These are phyloP conservation scores for Ophiostoma angusticollis DNA, from an alignment of 2,329 filamentous ascomycete species.

Conservation along the genomic window DNA sequence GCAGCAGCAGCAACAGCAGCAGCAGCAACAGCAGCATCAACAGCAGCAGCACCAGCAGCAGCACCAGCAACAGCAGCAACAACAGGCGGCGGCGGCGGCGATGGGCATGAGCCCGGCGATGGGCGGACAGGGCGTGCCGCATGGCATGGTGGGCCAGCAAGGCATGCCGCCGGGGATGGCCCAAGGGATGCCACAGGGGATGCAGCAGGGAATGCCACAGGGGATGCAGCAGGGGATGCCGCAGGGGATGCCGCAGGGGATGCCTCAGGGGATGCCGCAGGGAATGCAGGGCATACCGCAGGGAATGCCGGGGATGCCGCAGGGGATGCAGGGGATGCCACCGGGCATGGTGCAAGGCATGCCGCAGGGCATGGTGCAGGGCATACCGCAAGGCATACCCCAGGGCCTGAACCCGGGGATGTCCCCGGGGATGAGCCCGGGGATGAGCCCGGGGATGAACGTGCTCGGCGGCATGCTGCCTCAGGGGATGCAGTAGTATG, in stretches of 20 bases:
- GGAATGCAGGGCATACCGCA: conserved; percentile 9
- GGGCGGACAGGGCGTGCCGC: not conserved
- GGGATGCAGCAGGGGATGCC: conserved; percentile 4
- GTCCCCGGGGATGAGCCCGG: conserved; percentile 30
- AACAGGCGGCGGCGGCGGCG: conserved; percentile 10
- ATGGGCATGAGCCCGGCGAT: conserved; percentile 15
- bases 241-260: conserved; percentile 6
- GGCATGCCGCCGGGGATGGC: conserved; percentile 5
- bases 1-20: conserved; percentile 12
- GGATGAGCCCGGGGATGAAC: conserved; percentile 35
- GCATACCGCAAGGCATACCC: too few relatives aligned
- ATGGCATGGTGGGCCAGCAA: too few relatives aligned
- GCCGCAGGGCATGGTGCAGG: conserved; percentile 6
- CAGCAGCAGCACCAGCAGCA: conserved; percentile 24
- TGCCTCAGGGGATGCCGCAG: conserved; percentile 10
- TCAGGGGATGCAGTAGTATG: conserved; percentile 24
- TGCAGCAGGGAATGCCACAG: conserved; percentile 6
- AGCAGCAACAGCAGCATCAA: conserved; percentile 13
- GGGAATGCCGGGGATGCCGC: conserved; percentile 3
- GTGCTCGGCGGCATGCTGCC: too few relatives aligned
- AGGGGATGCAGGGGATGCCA: conserved; percentile 7
- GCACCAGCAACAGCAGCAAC: conserved; percentile 21
- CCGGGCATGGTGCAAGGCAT: conserved; percentile 9
- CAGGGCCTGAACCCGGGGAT: conserved; percentile 31
- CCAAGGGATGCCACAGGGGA: conserved; percentile 1